Evolutionary conservation across 2,329 filamentous ascomycete species (phyloP).

Genomic region (Thelonectria rubi): DNA sequence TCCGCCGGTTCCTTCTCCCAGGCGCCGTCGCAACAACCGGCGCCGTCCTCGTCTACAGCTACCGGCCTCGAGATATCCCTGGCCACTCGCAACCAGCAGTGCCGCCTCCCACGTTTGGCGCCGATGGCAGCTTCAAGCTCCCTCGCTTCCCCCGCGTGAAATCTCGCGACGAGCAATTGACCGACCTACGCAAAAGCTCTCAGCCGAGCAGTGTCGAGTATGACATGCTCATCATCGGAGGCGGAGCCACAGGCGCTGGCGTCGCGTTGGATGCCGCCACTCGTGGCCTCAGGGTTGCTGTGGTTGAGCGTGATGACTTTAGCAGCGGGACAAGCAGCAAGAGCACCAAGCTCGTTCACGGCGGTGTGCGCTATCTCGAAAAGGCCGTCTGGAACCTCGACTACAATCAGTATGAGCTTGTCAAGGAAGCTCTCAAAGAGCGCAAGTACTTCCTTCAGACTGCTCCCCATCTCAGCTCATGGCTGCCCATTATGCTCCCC

Average conservation of each 20-base stretch:
- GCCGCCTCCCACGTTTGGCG: constrained; percentile 74
- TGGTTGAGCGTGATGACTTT: constrained; percentile 79
- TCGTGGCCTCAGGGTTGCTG: constrained; percentile 74
- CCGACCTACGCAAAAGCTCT: constrained; percentile 59
- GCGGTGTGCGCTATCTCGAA: constrained; percentile 77
- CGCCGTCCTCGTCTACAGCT: constrained; percentile 60
- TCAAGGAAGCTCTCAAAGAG: constrained; percentile 77
- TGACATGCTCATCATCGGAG: constrained; percentile 76
- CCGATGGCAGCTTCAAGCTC: constrained; percentile 72
- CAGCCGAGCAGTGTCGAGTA: constrained; percentile 60
- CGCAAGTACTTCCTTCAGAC: constrained; percentile 79
- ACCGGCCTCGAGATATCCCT: constrained; percentile 77
- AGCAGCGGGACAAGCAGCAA: constrained; percentile 78
- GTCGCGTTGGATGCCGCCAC: constrained; percentile 78
- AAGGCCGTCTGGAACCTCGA: constrained; percentile 81
- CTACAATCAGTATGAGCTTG: constrained; percentile 76
- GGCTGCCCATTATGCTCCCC: constrained; percentile 80
- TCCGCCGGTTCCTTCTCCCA: constrained; percentile 56
- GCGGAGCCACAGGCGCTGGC: constrained; percentile 75
- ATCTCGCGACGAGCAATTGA: constrained; percentile 70
- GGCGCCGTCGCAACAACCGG: constrained; percentile 54
- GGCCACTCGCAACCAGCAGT: constrained; percentile 74
- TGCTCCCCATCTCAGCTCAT: constrained; percentile 76
- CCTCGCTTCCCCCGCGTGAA: constrained; percentile 72
- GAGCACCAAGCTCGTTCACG: constrained; percentile 81